Percentiles rank a stretch among this genome's conserved stretches.
These are phyloP conservation scores for Globisporangium spinosum DNA, from an alignment of 352 stramenopile genomes.

Conservation along the genomic window DNA sequence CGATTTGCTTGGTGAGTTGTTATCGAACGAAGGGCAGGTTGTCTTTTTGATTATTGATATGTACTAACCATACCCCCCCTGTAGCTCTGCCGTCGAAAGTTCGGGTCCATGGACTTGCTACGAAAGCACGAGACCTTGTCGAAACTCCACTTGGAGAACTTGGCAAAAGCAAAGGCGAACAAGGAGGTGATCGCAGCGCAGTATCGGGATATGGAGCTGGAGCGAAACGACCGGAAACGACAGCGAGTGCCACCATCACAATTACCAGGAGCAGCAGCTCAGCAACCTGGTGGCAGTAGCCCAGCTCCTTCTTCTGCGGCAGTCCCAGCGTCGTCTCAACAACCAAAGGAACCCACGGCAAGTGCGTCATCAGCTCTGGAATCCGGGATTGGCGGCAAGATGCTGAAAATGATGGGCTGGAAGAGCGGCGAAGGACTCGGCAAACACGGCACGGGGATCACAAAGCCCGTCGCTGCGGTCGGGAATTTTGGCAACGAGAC, in stretches of 20 bases:
- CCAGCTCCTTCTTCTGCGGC: neutral
- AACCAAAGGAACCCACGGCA: slow-evolving; percentile 3
- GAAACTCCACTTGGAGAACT: slow-evolving; percentile 68
- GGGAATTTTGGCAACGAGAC: slow-evolving; percentile 40
- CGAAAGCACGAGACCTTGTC: slow-evolving; percentile 78
- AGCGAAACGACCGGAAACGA: slow-evolving; percentile 25
- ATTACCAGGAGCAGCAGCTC: neutral
- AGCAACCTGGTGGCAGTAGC: neutral
- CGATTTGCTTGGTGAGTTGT: slow-evolving; percentile 73
- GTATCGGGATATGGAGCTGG: slow-evolving; percentile 56
- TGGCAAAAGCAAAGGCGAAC: slow-evolving; percentile 74
- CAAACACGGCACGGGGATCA: slow-evolving; percentile 80
- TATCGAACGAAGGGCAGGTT: neutral
- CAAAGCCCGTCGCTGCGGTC: slow-evolving; percentile 46
- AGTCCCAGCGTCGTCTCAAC: neutral
- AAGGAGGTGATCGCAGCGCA: slow-evolving; percentile 60
- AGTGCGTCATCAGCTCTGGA: slow-evolving; percentile 31
- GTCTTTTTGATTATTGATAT: neutral
- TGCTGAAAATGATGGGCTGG: slow-evolving; percentile 89
- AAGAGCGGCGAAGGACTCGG: slow-evolving; percentile 79
- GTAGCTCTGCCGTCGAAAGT: slow-evolving; percentile 80
- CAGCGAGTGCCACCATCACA: slow-evolving; percentile 6
- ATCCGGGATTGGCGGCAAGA: slow-evolving; percentile 72
- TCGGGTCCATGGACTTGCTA: slow-evolving; percentile 65
- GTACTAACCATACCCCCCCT: neutral